Base-by-base conservation (phyloP, 2,329 filamentous ascomycete species). In the Cladosporium sp. region DNA sequence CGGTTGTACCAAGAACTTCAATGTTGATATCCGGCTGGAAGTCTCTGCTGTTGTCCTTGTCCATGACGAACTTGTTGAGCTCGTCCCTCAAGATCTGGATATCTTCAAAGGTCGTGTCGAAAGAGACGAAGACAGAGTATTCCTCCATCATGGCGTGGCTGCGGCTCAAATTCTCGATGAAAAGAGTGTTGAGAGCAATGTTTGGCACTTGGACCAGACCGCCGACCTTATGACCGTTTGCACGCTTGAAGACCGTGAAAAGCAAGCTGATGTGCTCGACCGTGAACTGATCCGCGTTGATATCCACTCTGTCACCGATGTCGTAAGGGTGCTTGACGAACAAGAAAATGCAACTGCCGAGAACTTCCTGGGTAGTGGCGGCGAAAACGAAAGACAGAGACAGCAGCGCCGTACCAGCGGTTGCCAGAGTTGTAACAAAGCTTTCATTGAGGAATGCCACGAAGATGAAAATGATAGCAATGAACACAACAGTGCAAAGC, bases 251-350 rank as follows among this genome's bases (percentile, higher is more conserved):
- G 49, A 96, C 83, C 1, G 89, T 94, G 74, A 90, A 97, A 3
- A 98, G 78, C 25, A 98, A 79, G 2, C 91, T 95, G 60, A 97
- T 97, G 66, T 91, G 88, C 69, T 97, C 90, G 9, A 98, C 93
- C 4, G 89, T 77, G 59, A 95, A 82, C 59, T 83, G 78, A 57
- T 84, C 78, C 52, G 73, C 72, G 13, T 76, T 76, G 56, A 97
- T 86, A 61, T 96, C 90, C 38, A 97, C 88, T 20, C 93, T 85
- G 67, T 98, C 93, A 54, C 92, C 91, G 18, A 97, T 90, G 66
- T 98, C 93, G 67, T 87, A 97, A 0, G 93, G 92, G 67, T 98
- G 93, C 75, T 98, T 98, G 74, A 97, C 89, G 62, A 98, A 98
- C 1, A 98, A 75, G 75, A 98, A 98, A 63, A 98, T 95, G 74